Base-by-base conservation (phyloP, 352 stramenopile species). In the Phytophthora cajani region DNA sequence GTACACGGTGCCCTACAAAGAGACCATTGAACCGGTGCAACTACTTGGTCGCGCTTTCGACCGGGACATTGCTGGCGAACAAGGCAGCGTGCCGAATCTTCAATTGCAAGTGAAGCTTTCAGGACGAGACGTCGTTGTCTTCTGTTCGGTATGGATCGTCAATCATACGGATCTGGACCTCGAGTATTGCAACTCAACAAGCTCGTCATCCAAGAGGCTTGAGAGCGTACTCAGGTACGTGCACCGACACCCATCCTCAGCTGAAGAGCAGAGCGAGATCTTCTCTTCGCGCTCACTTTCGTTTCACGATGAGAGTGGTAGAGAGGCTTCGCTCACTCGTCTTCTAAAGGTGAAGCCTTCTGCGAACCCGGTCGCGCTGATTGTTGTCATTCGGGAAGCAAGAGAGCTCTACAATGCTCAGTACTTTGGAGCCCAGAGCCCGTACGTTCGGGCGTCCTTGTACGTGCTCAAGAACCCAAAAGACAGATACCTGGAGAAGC, bases 131-230 rank as follows among this genome's bases (percentile, higher is more conserved):
- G 75, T 95, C 3, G 81, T 93, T n/a, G 81, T 95, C 2, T 97
- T 92, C 63, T 95, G 88, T 62, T 93, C 88, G 11, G 84, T 97
- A 5, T 97, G 89, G 89, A 89, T 97, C 62, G 88, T 97, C 12
- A 97, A 97, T 36, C 89, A 97, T 62, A 91, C 87, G 17, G 85
- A 87, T 44, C 72, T 97, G 10, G 83, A 94, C 64, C 69, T 97
- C 32, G 89, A 95, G 62, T 97, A 97, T 67, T 97, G 89, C 49
- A 91, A 90, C 57, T 90, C 87, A 46, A 84, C 80, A 38, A 95
- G 87, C 51, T 90, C 82, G n/a, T 95, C 88, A 33, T 78, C 75
- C 27, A 80, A 88, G 55, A 75, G 82, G 30, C 70, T 97, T 46
- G 88, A 95, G 42, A 80, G 66, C 8, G 77, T 90, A n/a, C 69